Evolutionary conservation across 495 filamentous ascomycete genomes (phyloP).

Genomic region (Acidomyces sp.): DNA sequence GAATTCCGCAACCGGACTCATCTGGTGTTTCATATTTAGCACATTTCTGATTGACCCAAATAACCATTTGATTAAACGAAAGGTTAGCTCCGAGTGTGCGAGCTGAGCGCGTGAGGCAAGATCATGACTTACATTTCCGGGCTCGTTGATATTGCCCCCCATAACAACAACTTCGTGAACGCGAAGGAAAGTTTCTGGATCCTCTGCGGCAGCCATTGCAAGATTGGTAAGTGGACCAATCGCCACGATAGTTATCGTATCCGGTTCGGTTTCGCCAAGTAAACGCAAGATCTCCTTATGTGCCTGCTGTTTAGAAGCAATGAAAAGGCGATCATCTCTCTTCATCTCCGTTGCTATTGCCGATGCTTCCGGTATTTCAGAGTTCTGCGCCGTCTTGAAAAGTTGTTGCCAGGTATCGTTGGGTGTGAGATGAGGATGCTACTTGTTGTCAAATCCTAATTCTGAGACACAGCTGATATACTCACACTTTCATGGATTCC

Average conservation of each 20-base stretch:
- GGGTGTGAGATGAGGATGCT: conserved; percentile 57
- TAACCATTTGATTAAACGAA: conserved; percentile 25
- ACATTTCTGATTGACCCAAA: conserved; percentile 19
- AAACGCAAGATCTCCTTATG: conserved; percentile 77
- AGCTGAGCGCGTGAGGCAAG: not conserved
- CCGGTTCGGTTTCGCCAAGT: conserved; percentile 60
- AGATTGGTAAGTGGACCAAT: conserved; percentile 87
- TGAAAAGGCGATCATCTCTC: conserved; percentile 41
- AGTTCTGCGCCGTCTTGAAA: conserved; percentile 45
- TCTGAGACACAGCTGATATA: conserved; percentile 5
- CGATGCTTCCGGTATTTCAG: conserved; percentile 27
- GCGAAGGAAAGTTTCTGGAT: conserved; percentile 72
- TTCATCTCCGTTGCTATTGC: conserved; percentile 28
- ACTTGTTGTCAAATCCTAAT: not conserved
- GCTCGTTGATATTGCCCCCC: conserved; percentile 70
- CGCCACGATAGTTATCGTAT: conserved; percentile 79
- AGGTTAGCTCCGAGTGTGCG: conserved; percentile 14
- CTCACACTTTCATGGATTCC: conserved; percentile 72
- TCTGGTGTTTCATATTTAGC: conserved; percentile 29
- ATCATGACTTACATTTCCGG: conserved; percentile 52
- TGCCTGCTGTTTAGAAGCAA: conserved; percentile 53
- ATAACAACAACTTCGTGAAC: conserved; percentile 92
- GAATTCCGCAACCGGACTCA: conserved; percentile 41
- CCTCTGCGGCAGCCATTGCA: conserved; percentile 71
- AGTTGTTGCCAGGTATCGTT: conserved; percentile 72